phyloP scores from a whole-genome alignment of 306 rosid species.

The Corylus heterophylla region DNA sequence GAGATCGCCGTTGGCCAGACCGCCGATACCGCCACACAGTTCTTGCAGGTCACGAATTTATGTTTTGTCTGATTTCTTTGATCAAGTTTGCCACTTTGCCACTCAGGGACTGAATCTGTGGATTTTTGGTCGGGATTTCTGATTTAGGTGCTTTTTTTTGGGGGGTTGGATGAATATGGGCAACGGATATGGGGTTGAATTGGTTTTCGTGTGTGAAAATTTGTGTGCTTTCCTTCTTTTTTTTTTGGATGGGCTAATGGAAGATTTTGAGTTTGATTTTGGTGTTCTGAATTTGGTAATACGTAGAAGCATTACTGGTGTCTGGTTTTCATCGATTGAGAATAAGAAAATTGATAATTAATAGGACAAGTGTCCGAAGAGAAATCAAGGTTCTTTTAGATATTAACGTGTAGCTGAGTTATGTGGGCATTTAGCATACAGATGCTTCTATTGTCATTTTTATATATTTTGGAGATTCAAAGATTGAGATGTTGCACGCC shows the following conservation, averaged over 20 bases:
- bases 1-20: conserved; percentile 61
- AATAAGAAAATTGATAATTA: not conserved
- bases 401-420: not conserved
- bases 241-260: not conserved
- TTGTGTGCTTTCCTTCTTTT: not conserved
- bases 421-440: not conserved
- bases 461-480: not conserved
- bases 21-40: conserved; percentile 50
- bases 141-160: not conserved
- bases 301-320: not conserved
- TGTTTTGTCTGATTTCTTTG: not conserved
- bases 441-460: not conserved
- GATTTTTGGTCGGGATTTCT: not conserved
- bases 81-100: not conserved
- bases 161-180: not conserved
- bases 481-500: not conserved
- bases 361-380: not conserved
- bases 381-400: not conserved
- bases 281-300: not conserved
- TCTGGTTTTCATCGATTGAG: not conserved
- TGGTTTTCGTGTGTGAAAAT: not conserved
- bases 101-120: not conserved
- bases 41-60: conserved; percentile 39
- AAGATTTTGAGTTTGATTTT: not conserved
- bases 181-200: not conserved